Base-by-base conservation (phyloP, 805 yeast species). In the Dipodascopsis tothii region DNA sequence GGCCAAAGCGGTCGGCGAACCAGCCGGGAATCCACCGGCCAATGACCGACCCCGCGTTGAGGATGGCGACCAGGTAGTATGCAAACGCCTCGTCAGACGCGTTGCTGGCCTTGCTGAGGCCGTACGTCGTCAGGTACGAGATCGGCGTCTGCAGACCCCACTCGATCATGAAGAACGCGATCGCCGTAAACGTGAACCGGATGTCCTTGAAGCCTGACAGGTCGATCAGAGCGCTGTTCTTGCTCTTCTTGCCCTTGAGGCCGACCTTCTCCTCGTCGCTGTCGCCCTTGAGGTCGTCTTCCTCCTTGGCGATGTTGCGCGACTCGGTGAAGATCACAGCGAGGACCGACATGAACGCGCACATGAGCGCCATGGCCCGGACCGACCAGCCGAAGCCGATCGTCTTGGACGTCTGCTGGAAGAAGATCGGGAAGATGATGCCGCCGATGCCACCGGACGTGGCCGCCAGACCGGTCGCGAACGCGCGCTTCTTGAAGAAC, bases 371-470 rank as follows among this genome's bases (percentile, higher is more conserved):
- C 38, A 78, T 58, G 4, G 72, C 65, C 30, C 84, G 61, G 45
- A 77, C 70, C 1, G 83, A 70, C 82, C 84, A 79, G 1, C 65
- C 70, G 56, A 68, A 80, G 1, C 85, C 84, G n/a, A 73, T 59
- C 11, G 58, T 56, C 1, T 63, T 57, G 48, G 73, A 72, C 40
- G 76, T 57, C 9, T 66, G 56, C 44, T 72, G 63, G 46, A 78
- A 60, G 58, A 75, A 61, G 32, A 79, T 60, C 1, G 86, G 84
- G 56, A 76, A 73, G 3, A 78, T 56, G 7, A 78, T 67, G 3
- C 86, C 87, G 1, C 85, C 86, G 4, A 77, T 60, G 3, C 82
- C 75, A 1, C 84, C 84, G 2, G 85, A 86, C 6, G 77, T 62
- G 43, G 80, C 75, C 3, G 81, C 80, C 2, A 78, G 51, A 0